phyloP scores from a whole-genome alignment of 495 filamentous ascomycete species.

The Daldinia grandis region DNA sequence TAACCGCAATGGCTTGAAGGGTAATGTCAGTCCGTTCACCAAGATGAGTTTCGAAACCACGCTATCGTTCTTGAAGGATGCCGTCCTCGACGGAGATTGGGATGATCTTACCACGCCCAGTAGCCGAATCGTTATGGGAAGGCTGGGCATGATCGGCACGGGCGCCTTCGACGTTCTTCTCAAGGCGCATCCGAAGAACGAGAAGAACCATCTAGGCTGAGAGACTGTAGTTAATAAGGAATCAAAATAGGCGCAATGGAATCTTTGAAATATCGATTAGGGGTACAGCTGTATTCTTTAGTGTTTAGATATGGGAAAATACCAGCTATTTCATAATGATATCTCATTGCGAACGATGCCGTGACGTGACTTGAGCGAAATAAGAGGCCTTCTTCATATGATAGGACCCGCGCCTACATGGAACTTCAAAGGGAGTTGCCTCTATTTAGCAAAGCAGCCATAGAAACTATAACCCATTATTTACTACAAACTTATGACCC shows the following conservation, averaged over 20 bases:
- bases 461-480: too few relatives aligned
- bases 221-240: background rate
- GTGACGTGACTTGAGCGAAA: background rate
- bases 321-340: background rate
- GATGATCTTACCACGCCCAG: conserved; percentile 88
- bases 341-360: background rate
- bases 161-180: conserved; percentile 89
- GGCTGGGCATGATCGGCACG: conserved; percentile 82
- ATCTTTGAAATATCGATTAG: conserved; percentile 3
- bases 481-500: too few relatives aligned
- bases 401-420: background rate
- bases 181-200: conserved; percentile 52
- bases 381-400: background rate
- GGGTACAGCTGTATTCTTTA: conserved; percentile 18
- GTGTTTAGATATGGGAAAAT: conserved; percentile 5
- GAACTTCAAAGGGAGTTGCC: too few relatives aligned
- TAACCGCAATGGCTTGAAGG: conserved; percentile 85
- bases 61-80: conserved; percentile 88
- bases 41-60: conserved; percentile 99
- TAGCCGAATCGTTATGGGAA: conserved; percentile 87
- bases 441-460: too few relatives aligned
- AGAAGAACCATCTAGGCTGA: conserved; percentile 39
- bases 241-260: conserved; percentile 18
- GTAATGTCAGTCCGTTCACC: conserved; percentile 85
- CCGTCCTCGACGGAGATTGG: conserved; percentile 86